These are phyloP conservation scores for Sporothrix brunneoviolacea DNA, from an alignment of 2,329 filamentous ascomycete genomes.

Conservation along the genomic window DNA sequence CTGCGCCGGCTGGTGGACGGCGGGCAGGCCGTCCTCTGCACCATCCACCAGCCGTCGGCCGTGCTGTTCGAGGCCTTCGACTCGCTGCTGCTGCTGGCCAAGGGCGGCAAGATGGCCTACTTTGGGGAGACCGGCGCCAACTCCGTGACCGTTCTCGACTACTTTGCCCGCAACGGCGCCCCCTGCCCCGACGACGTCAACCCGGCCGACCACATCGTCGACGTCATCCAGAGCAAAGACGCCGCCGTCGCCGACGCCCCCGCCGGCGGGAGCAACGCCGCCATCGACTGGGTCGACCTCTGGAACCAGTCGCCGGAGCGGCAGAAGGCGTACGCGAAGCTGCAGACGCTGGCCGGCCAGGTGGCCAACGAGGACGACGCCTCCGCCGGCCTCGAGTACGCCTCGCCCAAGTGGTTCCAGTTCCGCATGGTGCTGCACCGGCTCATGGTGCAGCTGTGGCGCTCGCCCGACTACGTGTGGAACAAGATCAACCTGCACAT, in stretches of 20 bases:
- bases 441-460: conserved; percentile 13
- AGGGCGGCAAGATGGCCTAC: conserved; percentile 59
- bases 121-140: conserved; percentile 47
- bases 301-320: conserved; percentile 32
- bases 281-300: conserved; percentile 30
- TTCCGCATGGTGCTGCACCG: conserved; percentile 47
- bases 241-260: conserved; percentile 14
- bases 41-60: conserved; percentile 64
- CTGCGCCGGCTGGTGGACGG: conserved; percentile 58
- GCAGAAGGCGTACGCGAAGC: conserved; percentile 57
- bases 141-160: conserved; percentile 46
- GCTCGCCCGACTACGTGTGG: conserved; percentile 54
- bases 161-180: conserved; percentile 62
- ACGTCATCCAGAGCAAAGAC: conserved; percentile 34
- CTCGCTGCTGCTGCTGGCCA: conserved; percentile 54
- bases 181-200: conserved; percentile 57
- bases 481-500: conserved; percentile 55
- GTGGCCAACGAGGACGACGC: neutral
- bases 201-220: conserved; percentile 71
- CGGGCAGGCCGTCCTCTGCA: conserved; percentile 62
- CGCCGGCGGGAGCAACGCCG: neutral
- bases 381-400: conserved; percentile 53
- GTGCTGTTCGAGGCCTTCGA: conserved; percentile 63
- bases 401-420: conserved; percentile 59
- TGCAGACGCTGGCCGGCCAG: conserved; percentile 31